These are phyloP conservation scores for Scheffersomyces ergatensis DNA, from an alignment of 805 yeast species.

Conservation along the genomic window DNA sequence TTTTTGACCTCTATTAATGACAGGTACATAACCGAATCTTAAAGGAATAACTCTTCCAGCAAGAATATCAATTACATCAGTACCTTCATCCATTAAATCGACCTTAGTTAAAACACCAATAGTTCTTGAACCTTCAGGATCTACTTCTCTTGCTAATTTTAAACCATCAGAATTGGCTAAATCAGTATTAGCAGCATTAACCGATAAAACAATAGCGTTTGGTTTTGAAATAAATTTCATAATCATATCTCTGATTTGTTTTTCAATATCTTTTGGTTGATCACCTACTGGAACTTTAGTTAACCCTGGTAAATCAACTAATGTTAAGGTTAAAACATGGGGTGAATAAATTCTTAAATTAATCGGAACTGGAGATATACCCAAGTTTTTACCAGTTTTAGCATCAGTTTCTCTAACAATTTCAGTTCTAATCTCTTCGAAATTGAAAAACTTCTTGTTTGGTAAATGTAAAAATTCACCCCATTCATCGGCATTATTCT, in stretches of 20 bases:
- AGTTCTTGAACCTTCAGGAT: slow-evolving; percentile 93
- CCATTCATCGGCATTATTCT: slow-evolving; percentile 85
- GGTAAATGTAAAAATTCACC: slow-evolving; percentile 96
- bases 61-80: slow-evolving; percentile 92
- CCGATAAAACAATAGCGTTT: slow-evolving; percentile 90
- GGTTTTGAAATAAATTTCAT: slow-evolving; percentile 93
- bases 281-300: slow-evolving; percentile 99
- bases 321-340: slow-evolving; percentile 86
- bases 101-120: slow-evolving; percentile 96
- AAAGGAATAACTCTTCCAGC: slow-evolving; percentile 95
- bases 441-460: slow-evolving; percentile 80
- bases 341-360: slow-evolving; percentile 92
- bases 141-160: slow-evolving; percentile 95
- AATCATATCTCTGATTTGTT: slow-evolving; percentile 88
- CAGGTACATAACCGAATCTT: slow-evolving; percentile 95
- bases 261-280: slow-evolving; percentile 96
- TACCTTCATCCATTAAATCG: slow-evolving; percentile 97
- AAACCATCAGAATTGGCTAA: slow-evolving; percentile 96
- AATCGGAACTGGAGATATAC: slow-evolving; percentile 90
- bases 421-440: slow-evolving; percentile 84
- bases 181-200: slow-evolving; percentile 95
- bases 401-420: slow-evolving; percentile 90
- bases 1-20: slow-evolving; percentile 94
- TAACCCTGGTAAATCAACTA: slow-evolving; percentile 95
- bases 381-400: slow-evolving; percentile 76